These are phyloP conservation scores for Cucurbita pepo DNA, from an alignment of 306 rosid species.

Conservation along the genomic window DNA sequence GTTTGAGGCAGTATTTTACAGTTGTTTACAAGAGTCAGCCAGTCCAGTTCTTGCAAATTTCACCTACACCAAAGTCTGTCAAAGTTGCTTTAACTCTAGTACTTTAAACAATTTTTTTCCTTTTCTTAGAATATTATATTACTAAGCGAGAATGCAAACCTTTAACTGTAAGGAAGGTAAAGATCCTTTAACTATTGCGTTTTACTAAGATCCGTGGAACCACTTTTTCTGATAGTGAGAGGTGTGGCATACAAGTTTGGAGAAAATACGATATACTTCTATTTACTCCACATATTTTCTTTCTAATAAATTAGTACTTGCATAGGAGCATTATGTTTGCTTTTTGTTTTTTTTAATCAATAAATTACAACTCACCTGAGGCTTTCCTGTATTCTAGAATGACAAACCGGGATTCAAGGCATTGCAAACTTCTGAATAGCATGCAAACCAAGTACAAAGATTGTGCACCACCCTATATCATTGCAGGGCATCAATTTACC, in stretches of 20 bases:
- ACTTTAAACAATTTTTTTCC: neutral
- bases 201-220: neutral
- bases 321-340: neutral
- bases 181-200: neutral
- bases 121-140: neutral
- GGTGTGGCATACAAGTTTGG: neutral
- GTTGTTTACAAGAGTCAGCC: neutral
- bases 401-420: conserved; percentile 65
- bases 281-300: neutral
- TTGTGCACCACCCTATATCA: conserved; percentile 64
- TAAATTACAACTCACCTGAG: neutral
- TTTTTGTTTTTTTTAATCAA: neutral
- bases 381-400: conserved; percentile 27
- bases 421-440: conserved; percentile 44
- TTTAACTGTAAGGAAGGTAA: neutral
- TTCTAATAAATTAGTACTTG: neutral
- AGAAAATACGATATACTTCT: neutral
- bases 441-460: conserved; percentile 51
- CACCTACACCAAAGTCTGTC: neutral
- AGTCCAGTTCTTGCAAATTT: neutral
- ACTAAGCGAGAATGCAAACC: neutral
- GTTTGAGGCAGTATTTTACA: neutral
- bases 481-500: conserved; percentile 68
- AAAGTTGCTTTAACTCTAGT: neutral
- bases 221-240: neutral